Evolutionary conservation across 345 rosid species (phyloP), one percentile per base, ranked within the genome.

Genomic region (Eucalyptus virginea): DNA sequence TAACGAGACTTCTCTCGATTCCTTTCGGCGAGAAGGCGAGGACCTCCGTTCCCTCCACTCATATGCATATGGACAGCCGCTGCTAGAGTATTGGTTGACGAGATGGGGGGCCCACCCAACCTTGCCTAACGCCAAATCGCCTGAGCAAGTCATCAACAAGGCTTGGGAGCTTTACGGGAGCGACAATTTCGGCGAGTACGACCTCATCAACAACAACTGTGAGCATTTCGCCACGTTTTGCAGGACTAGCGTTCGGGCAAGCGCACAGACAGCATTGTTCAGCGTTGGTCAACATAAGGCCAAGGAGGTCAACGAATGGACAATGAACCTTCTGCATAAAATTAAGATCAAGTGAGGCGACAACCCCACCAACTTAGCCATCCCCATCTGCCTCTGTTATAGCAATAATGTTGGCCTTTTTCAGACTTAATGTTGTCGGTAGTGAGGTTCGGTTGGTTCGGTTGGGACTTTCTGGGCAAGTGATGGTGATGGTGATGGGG

Each of bases 301-400:
- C 88, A 56, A 37, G 48, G 11, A 4, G 42, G 21, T 23, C 32
- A 19, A 69, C 9, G 42, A 69, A 10, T 3, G 42, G 81, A 5
- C 81, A 18, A 32, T 1, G 44, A 5, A 34, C 2, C 2, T 34
- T 34, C 12, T 17, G 1, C 80, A 67, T 1, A 4, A 3, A 9
- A 17, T 67, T 67, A 15, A 67, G 6, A 19, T 65, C 23, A 16
- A 67, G 40, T 15, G 6, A n/a, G 21, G 40, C 80, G 0, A 67
- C 21, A n/a, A 32, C 23, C 2, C 65, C n/a, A 26, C 65, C 65
- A 24, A 24, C 28, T 5, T 26, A 21, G 62, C 62, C 62, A 9
- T 11, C 14, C n/a, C 14, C 32, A 6, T 62, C 17, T 62, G 18
- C 32, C 32, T 62, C 17, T 30, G 17, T 30, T 19, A 10, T 17